Conservation (phyloP, 129 eudicot species). For the Saussurea involucrata region DNA sequence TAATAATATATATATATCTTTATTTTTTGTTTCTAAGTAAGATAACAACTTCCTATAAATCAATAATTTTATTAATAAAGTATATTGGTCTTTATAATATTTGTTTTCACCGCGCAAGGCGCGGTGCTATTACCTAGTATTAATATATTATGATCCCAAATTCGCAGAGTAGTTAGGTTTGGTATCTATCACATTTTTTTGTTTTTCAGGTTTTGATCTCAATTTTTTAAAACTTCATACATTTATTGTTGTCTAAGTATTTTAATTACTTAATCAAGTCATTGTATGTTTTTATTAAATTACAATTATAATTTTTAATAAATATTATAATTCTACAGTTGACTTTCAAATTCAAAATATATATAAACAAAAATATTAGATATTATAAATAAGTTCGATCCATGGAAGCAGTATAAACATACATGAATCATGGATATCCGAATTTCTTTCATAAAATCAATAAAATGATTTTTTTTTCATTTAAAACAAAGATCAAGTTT, state of each 20-base stretch:
- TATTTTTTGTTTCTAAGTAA: no score
- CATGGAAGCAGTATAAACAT: neutral
- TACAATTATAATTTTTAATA: neutral
- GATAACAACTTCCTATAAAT: no score
- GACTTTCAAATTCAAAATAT: neutral
- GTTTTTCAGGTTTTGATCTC: neutral
- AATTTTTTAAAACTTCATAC: neutral
- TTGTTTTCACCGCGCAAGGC: no score
- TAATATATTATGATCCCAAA: neutral
- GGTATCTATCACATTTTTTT: constrained; percentile 11
- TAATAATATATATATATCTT: no score
- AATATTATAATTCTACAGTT: neutral
- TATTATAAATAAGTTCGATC: neutral
- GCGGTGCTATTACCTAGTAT: no score
- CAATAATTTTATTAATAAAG: no score
- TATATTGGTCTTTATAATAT: no score
- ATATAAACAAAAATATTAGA: neutral
- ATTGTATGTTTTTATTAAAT: neutral
- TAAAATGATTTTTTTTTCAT: neutral
- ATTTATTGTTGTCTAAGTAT: neutral
- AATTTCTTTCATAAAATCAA: neutral
- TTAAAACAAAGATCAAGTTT: neutral
- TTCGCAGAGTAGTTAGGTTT: constrained; percentile 15
- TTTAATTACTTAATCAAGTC: neutral
- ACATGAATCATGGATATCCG: neutral